Percentiles rank a stretch among this genome's conserved stretches.
phyloP scores from a whole-genome alignment of 345 rosid genomes.

The Kernera saxatilis region DNA sequence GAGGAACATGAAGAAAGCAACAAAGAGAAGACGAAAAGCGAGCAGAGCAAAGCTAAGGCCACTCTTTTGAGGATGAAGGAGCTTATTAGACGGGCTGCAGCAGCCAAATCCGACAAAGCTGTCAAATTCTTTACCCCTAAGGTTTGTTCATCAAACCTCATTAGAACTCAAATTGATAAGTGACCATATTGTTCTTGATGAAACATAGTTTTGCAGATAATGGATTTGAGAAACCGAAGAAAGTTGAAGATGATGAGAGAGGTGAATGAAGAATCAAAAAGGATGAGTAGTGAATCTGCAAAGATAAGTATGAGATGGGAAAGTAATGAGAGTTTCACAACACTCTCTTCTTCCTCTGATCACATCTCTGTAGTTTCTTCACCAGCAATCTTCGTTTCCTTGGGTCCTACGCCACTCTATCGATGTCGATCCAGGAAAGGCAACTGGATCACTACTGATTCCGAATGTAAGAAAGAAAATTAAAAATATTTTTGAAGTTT shows the following conservation, averaged over 20 bases:
- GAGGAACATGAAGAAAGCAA: conserved; percentile 19
- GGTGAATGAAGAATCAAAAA: conserved; percentile 45
- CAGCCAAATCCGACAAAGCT: conserved; percentile 64
- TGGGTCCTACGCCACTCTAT: conserved; percentile 37
- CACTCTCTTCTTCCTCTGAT: conserved; percentile 43
- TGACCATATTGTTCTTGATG: not conserved
- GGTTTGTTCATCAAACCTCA: conserved; percentile 28
- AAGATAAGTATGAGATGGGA: conserved; percentile 83
- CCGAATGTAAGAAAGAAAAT: conserved; percentile 59
- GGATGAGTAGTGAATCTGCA: conserved; percentile 49
- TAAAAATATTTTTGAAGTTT: not conserved
- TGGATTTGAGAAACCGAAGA: conserved; percentile 24
- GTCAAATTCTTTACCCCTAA: conserved; percentile 55
- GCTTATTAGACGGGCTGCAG: conserved; percentile 72
- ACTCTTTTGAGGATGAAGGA: conserved; percentile 71
- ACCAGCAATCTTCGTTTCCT: conserved; percentile 33
- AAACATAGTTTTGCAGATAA: not conserved
- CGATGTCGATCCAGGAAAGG: conserved; percentile 42
- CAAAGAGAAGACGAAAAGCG: conserved; percentile 39
- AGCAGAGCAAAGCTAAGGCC: conserved; percentile 40
- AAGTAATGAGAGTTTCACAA: conserved; percentile 54
- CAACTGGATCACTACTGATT: conserved; percentile 90
- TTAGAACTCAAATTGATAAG: not conserved
- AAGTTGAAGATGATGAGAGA: conserved; percentile 42
- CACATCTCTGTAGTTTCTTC: conserved; percentile 52